These are phyloP conservation scores for Artemisia annua DNA, from an alignment of 129 eudicot genomes.

Conservation along the genomic window DNA sequence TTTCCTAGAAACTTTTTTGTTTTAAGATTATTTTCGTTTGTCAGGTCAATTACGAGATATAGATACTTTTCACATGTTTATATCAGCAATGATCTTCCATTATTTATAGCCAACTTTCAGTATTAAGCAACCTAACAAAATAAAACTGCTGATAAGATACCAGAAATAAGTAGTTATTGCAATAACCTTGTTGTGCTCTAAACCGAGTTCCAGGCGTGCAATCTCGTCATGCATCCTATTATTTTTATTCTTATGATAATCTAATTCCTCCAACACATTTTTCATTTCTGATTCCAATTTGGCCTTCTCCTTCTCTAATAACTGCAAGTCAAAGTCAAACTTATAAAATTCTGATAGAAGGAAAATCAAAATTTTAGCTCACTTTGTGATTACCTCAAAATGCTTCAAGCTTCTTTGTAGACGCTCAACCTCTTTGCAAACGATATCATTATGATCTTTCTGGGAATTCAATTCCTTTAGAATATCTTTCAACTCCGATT, in stretches of 20 bases:
- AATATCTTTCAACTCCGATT: conserved; percentile 50
- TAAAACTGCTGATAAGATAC: too few relatives aligned
- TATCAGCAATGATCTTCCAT: too few relatives aligned
- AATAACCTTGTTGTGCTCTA: conserved; percentile 59
- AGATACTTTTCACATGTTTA: too few relatives aligned
- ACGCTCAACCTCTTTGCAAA: conserved; percentile 61
- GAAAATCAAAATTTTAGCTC: conserved; percentile 19
- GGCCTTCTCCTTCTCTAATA: conserved; percentile 68
- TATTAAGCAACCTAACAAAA: too few relatives aligned
- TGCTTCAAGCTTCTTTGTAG: conserved; percentile 53
- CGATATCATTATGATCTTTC: conserved; percentile 51
- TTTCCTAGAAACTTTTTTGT: too few relatives aligned
- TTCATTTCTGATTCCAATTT: conserved; percentile 56
- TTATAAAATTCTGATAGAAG: conserved; percentile 1
- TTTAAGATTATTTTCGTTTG: too few relatives aligned
- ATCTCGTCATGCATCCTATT: conserved; percentile 56
- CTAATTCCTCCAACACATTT: conserved; percentile 44
- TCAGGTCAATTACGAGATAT: too few relatives aligned
- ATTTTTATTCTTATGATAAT: conserved; percentile 60
- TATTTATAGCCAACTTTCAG: too few relatives aligned
- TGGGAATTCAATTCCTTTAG: conserved; percentile 52
- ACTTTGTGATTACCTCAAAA: conserved; percentile 52
- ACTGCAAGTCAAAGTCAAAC: conserved; percentile 39
- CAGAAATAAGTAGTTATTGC: conserved; percentile 4
- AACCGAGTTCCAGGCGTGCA: conserved; percentile 49